These are phyloP conservation scores for Kokia cookei DNA, from an alignment of 441 rosid species.

Conservation along the genomic window DNA sequence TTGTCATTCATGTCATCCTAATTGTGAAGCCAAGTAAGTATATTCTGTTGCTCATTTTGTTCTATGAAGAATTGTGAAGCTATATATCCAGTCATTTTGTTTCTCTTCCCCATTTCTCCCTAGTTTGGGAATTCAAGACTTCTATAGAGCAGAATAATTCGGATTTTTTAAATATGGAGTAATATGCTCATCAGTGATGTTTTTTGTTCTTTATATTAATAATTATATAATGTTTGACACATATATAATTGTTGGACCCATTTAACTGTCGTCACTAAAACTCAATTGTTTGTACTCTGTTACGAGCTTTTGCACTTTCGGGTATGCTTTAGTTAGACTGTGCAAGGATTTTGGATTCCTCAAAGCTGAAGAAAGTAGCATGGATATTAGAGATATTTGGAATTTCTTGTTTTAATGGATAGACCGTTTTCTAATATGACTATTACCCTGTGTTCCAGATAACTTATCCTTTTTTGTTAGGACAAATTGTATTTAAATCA, in stretches of 20 bases:
- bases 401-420: not conserved
- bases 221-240: not conserved
- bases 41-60: constrained; percentile 11
- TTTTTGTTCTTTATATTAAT: not conserved
- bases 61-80: not conserved
- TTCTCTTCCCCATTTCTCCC: not conserved
- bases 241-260: not conserved
- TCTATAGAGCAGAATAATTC: not conserved
- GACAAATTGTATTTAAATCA: not conserved
- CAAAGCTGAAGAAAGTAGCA: constrained; percentile 2
- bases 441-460: not conserved
- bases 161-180: not conserved
- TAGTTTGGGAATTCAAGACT: not conserved
- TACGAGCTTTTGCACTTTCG: not conserved
- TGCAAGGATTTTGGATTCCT: not conserved
- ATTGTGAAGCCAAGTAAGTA: constrained; percentile 98
- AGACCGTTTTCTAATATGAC: not conserved
- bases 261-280: not conserved
- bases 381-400: not conserved
- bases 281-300: not conserved
- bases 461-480: not conserved
- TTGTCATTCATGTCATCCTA: constrained; percentile 99
- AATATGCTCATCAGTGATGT: not conserved
- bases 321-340: not conserved
- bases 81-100: not conserved